Base-by-base conservation (phyloP, 2,329 filamentous ascomycete genomes). In the Calonectria montana region DNA sequence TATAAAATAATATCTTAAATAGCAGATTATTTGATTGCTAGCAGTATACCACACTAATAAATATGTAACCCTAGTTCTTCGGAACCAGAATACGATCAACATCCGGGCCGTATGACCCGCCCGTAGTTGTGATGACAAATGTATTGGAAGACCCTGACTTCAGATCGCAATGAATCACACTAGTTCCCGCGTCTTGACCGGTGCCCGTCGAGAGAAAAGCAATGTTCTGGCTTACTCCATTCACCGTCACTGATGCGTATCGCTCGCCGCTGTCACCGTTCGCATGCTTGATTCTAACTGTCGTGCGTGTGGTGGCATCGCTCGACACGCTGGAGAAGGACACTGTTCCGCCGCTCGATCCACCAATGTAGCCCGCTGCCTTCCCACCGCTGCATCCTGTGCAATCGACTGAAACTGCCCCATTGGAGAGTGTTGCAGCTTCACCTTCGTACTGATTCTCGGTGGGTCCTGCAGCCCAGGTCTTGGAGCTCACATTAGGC, bases 351-450 rank as follows among this genome's bases (percentile, higher is more conserved):
- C 81, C 82, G 0, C 82, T 77, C 0, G 83, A 79, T 0, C 89
- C 89, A 0, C 91, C 91, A 3, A 89, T 83, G 35, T 89, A 91
- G 0, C 91, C 91, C 0, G 88, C 88, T 0, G 86, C 83, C 1
- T 82, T 79, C 2, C 81, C 79, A 2, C 85, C 86, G 1, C 88
- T 90, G 79, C 91, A 92, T 1, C 81, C 84, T 0, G 83, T 81
- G 79, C 90, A 93, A 0, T 82, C 79, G 4, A 90, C 78, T 0
- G 80, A 74, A 31, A 77, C 84, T 0, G 91, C 88, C 4, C 84
- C 86, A 61, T 85, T 84, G 0, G 82, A 81, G 12, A 90, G 83
- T 0, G 80, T 81, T 0, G 83, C 87, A 0, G 82, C 73, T 77
- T 92, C 90, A 31, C 86, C 90, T 77, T 92, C 89, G 55, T 87